phyloP scores from a whole-genome alignment of 306 rosid species.

The Purshia tridentata region DNA sequence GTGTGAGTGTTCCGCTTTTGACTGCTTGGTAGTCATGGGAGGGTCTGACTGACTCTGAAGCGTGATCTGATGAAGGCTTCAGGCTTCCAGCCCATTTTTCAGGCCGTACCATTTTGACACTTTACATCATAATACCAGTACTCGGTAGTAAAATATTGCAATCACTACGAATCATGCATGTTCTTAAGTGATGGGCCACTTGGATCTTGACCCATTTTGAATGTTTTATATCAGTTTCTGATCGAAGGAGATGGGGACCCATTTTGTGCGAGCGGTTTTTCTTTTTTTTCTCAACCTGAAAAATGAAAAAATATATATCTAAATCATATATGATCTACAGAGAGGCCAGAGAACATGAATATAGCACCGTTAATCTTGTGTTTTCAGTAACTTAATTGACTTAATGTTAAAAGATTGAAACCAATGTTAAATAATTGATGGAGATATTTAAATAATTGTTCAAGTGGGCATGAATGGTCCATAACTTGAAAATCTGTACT shows the following conservation, averaged over 20 bases:
- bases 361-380: too few relatives aligned
- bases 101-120: slow-evolving; percentile 34
- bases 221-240: background rate
- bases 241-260: background rate
- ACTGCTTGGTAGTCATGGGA: slow-evolving; percentile 28
- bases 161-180: slow-evolving; percentile 13
- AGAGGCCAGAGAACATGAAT: too few relatives aligned
- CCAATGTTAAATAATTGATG: slow-evolving; percentile 22
- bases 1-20: slow-evolving; percentile 37
- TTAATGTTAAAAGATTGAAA: too few relatives aligned
- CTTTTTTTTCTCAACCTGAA: background rate
- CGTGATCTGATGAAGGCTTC: background rate
- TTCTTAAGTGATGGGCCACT: slow-evolving; percentile 24
- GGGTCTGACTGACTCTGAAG: slow-evolving; percentile 22
- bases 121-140: too few relatives aligned
- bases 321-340: too few relatives aligned
- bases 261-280: background rate
- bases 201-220: slow-evolving; percentile 10
- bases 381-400: too few relatives aligned
- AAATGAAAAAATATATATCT: background rate
- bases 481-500: background rate
- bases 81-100: slow-evolving; percentile 35
- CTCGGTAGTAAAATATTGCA: too few relatives aligned
- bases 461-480: slow-evolving; percentile 3
- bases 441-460: background rate